phyloP scores from a whole-genome alignment of 179 eudicot species.

The Spergularia azorica region DNA sequence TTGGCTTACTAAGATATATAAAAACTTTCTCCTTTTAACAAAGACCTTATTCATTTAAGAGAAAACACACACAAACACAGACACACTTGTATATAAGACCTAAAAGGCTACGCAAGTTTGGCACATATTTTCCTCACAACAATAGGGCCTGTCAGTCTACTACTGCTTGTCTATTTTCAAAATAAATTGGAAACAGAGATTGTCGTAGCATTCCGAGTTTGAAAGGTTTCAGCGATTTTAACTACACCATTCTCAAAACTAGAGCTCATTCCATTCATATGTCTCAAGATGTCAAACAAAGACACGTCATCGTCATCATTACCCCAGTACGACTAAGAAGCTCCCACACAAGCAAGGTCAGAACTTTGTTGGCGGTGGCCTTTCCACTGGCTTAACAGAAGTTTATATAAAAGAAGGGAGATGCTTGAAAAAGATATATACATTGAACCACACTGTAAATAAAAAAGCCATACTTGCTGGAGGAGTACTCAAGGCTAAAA shows the following conservation, averaged over 20 bases:
- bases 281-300: background rate
- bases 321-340: background rate
- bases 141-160: background rate
- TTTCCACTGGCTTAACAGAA: background rate
- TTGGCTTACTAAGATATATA: background rate
- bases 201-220: background rate
- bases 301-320: background rate
- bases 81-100: too few species aligned
- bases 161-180: background rate
- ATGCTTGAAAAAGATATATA: background rate
- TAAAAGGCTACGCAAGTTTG: too few species aligned
- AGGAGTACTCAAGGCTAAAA: background rate
- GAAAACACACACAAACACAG: too few species aligned
- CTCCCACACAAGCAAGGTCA: background rate
- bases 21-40: too few species aligned
- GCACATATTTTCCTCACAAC: background rate
- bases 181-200: background rate
- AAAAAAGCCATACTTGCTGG: background rate
- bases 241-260: background rate
- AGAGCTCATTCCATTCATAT: background rate
- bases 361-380: background rate
- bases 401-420: background rate
- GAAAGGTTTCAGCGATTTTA: background rate
- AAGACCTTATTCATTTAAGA: too few species aligned
- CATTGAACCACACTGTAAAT: background rate